Conservation (phyloP, 2,329 filamentous ascomycete species). For the Gremmenia infestans region DNA sequence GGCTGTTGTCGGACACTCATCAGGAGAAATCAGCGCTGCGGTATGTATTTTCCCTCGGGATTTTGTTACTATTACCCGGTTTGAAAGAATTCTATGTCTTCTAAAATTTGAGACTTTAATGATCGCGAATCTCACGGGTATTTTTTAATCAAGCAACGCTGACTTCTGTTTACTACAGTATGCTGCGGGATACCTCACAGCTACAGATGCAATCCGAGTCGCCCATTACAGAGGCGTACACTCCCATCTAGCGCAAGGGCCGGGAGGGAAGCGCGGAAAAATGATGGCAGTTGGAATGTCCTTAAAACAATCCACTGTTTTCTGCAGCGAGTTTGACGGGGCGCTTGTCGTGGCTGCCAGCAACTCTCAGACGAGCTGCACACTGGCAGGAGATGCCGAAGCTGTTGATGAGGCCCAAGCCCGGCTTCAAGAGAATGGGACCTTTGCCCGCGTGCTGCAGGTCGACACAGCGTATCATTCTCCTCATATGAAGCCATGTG, state of each 20-base stretch:
- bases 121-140: no score
- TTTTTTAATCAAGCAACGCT: no score
- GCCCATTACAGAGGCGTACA: constrained; percentile 8
- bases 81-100: no score
- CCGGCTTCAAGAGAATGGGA: constrained; percentile 4
- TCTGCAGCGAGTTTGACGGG: neutral
- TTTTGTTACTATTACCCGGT: no score
- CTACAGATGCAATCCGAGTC: constrained; percentile 26
- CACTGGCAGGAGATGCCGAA: constrained; percentile 15
- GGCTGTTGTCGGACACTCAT: constrained; percentile 39
- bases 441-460: constrained; percentile 16
- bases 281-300: constrained; percentile 9
- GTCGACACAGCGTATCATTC: constrained; percentile 28
- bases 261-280: neutral
- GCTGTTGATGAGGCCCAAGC: constrained; percentile 10
- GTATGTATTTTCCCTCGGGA: no score
- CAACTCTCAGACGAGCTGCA: constrained; percentile 13
- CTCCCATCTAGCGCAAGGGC: neutral
- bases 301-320: constrained; percentile 2
- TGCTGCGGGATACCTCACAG: constrained; percentile 31
- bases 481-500: constrained; percentile 19
- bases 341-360: constrained; percentile 24
- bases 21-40: constrained; percentile 24
- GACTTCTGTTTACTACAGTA: constrained; percentile 19
- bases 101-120: no score